Evolutionary conservation across 1,139 yeast species (phyloP), one percentile per base, ranked within the genome.

Genomic region (Casaregolazyma suthepensis): DNA sequence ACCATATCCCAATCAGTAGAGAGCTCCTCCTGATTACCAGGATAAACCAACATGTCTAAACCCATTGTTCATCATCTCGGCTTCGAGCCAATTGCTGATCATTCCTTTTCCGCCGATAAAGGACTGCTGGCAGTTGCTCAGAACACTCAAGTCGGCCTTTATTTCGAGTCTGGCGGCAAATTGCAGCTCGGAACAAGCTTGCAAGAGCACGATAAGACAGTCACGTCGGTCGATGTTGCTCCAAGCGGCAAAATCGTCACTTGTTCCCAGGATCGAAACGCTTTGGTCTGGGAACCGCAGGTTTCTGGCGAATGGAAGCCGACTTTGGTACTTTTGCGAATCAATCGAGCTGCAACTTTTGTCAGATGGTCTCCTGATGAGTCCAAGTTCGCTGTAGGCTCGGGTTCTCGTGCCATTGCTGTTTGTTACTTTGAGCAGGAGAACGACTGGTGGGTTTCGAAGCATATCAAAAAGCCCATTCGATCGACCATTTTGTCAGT

Each of bases 371-470:
- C 96, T 4, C 96, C 98, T 23, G 82, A 81, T 60, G 98, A 97
- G 18, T 75, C 74, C 66, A 94, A 94, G 74, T 93, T 94, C 71
- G 99, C 99, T 1, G 98, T 93, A 46, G 99, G 98, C 0, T 88
- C 97, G 4, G 88, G 96, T 53, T 98, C 96, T 54, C 77, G 98
- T 54, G 85, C 88, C 58, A 85, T 94, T 70, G 96, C 99, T 17
- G 87, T 94, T 50, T 94, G 99, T 74, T 93, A 91, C 73, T 93
- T 87, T 70, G 99, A 94, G 70, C 87, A 79, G 59, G 97, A 91
- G 65, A 93, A 93, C 70, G 96, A 94, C 69, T 94, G 99, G 99
- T 94, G 99, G 99, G 91, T 93, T 52, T 89, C 98, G 19, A 93
- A 91, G 72, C 99, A 93, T 73, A 71, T 94, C 72, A 90, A 90